phyloP scores from a whole-genome alignment of 176 grass and related monocot genomes.

The Panicum miliaceum region DNA sequence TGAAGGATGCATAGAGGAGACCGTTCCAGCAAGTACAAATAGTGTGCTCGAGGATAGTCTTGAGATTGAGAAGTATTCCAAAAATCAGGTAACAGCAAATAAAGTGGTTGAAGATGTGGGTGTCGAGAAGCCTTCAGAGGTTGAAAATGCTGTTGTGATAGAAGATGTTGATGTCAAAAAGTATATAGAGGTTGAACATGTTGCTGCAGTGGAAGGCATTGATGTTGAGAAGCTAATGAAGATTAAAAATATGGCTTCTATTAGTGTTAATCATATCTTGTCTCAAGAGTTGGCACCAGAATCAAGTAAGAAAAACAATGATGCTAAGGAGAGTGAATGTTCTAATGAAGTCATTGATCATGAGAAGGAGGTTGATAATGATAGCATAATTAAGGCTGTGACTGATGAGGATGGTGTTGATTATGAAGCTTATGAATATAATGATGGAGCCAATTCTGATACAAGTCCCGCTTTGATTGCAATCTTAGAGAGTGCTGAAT shows the following conservation, averaged over 20 bases:
- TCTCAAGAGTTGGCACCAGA: conserved; percentile 31
- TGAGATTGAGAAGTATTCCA: conserved; percentile 12
- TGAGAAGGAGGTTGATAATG: conserved; percentile 32
- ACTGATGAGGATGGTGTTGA: conserved; percentile 34
- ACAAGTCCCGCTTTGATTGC: conserved; percentile 56
- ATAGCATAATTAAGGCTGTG: conserved; percentile 31
- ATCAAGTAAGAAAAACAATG: conserved; percentile 12
- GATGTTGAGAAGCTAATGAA: conserved; percentile 23
- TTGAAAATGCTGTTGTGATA: background rate
- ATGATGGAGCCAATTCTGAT: conserved; percentile 48
- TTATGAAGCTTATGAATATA: conserved; percentile 60
- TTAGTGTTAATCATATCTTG: background rate
- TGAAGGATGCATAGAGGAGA: conserved; percentile 1
- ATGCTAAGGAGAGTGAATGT: conserved; percentile 26
- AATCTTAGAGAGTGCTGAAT: conserved; percentile 63
- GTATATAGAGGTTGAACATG: conserved; percentile 16
- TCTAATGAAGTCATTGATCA: conserved; percentile 8
- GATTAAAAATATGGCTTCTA: conserved; percentile 17
- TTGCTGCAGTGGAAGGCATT: conserved; percentile 17
- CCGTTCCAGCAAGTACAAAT: background rate
- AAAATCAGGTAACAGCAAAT: background rate
- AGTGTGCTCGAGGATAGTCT: conserved; percentile 12
- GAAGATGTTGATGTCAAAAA: conserved; percentile 36
- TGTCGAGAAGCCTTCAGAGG: background rate
- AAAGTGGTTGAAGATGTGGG: background rate